phyloP scores from a whole-genome alignment of 1,139 yeast species.

The Diutina mesorugosa region DNA sequence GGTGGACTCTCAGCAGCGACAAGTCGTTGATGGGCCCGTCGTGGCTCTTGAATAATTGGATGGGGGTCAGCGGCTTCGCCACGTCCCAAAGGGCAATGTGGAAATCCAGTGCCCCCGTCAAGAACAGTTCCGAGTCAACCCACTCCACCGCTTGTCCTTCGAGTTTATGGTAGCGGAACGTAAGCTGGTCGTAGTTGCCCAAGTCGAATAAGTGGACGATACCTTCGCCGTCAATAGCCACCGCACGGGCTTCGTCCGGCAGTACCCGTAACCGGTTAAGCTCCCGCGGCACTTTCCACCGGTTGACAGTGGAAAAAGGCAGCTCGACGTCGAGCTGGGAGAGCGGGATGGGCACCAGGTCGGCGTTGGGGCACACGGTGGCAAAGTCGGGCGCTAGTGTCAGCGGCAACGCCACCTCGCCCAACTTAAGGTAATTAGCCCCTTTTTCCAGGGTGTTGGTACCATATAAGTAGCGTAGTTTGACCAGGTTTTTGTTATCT shows the following conservation, averaged over 20 bases:
- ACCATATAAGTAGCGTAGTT: slow-evolving; percentile 33
- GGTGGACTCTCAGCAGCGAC: slow-evolving; percentile 35
- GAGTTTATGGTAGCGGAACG: slow-evolving; percentile 44
- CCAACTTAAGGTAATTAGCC: slow-evolving; percentile 33
- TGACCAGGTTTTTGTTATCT: slow-evolving; percentile 22
- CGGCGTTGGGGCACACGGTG: slow-evolving; percentile 5
- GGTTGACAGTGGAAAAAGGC: slow-evolving; percentile 20
- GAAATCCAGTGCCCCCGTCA: slow-evolving; percentile 59
- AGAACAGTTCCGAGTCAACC: slow-evolving; percentile 32
- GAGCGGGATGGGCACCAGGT: slow-evolving; percentile 1
- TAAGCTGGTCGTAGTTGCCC: slow-evolving; percentile 13
- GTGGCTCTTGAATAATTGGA: slow-evolving; percentile 32
- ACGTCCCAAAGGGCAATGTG: slow-evolving; percentile 64
- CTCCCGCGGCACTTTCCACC: slow-evolving; percentile 45
- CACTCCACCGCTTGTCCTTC: slow-evolving; percentile 70
- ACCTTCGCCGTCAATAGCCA: slow-evolving; percentile 42
- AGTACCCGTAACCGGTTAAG: slow-evolving; percentile 33
- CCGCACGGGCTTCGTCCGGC: slow-evolving; percentile 21
- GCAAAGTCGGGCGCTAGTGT: slow-evolving; percentile 28
- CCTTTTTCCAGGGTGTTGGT: slow-evolving; percentile 29
- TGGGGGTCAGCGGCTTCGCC: slow-evolving; percentile 27
- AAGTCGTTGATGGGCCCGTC: slow-evolving; percentile 42
- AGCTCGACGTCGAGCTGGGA: slow-evolving; percentile 6
- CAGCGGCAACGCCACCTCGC: slow-evolving; percentile 35
- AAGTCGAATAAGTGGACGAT: slow-evolving; percentile 29